A percentile compares a stretch with the other conserved stretches of the same genome.
Conservation (phyloP, 2,329 filamentous ascomycete species). For the Penicillium fuscoglaucum region DNA sequence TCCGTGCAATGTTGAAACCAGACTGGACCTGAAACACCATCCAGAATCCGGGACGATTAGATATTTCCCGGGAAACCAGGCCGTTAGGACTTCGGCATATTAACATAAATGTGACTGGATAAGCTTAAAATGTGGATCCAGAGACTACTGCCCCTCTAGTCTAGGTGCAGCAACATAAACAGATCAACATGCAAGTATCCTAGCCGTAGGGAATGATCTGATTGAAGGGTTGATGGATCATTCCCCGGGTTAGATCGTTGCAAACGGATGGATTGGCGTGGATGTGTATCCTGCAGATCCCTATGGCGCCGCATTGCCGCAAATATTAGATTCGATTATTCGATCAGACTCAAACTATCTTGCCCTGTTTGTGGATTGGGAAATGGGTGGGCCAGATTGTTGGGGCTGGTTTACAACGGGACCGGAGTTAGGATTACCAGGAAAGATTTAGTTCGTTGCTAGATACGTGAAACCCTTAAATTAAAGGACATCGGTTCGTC, state of each 20-base stretch:
- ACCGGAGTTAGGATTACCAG: background rate
- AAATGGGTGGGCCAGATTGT: background rate
- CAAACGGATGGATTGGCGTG: background rate
- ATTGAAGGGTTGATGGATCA: background rate
- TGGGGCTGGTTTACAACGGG: conserved; percentile 2
- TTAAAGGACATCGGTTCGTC: background rate
- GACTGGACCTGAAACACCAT: conserved; percentile 16
- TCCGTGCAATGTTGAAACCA: conserved; percentile 8
- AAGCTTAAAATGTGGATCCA: background rate
- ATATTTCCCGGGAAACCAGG: background rate
- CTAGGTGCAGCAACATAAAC: background rate
- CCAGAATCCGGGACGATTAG: background rate
- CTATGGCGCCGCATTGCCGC: too few species aligned
- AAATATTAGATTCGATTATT: background rate
- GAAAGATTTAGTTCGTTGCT: background rate
- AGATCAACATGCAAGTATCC: conserved; percentile 1
- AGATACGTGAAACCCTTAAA: background rate
- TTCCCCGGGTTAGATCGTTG: background rate
- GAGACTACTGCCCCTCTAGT: conserved; percentile 1
- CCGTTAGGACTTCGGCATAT: background rate
- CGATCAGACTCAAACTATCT: background rate
- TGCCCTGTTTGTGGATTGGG: conserved; percentile 1
- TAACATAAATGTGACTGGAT: background rate
- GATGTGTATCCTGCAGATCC: background rate
- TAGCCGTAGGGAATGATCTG: background rate